These are phyloP conservation scores for Bacidia rubella DNA, from an alignment of 495 filamentous ascomycete species.

Conservation along the genomic window DNA sequence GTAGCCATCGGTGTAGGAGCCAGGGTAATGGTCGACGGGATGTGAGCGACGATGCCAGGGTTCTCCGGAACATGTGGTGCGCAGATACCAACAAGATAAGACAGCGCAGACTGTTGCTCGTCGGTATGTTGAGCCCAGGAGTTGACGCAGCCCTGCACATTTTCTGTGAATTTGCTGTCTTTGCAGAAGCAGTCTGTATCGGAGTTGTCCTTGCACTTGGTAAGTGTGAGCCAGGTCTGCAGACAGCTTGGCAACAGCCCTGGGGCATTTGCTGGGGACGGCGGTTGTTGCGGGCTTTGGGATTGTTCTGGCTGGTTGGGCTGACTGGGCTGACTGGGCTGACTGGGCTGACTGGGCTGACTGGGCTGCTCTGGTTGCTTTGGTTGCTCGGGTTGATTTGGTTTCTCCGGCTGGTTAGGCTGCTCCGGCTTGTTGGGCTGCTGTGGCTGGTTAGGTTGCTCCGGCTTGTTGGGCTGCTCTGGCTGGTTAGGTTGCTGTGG, in stretches of 20 bases:
- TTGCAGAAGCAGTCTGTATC: conserved; percentile 82
- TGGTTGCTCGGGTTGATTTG: conserved; percentile 4
- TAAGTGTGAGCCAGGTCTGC: conserved; percentile 73
- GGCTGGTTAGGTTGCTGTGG: neutral
- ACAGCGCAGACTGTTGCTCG: conserved; percentile 57
- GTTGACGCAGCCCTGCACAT: conserved; percentile 69
- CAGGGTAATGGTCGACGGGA: conserved; percentile 49
- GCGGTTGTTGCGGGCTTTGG: neutral
- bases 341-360: conserved; percentile 11
- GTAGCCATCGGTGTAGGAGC: conserved; percentile 27
- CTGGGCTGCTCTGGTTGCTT: neutral
- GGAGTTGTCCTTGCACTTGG: conserved; percentile 70
- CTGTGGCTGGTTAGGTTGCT: conserved; percentile 9
- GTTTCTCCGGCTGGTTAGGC: neutral
- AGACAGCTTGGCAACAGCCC: conserved; percentile 72
- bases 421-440: neutral
- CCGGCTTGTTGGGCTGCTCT: neutral
- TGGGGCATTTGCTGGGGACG: conserved; percentile 33
- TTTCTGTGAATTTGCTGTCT: conserved; percentile 56
- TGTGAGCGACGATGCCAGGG: conserved; percentile 70
- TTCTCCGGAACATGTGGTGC: conserved; percentile 58
- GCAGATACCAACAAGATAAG: conserved; percentile 88
- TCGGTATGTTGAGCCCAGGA: conserved; percentile 53
- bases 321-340: neutral
- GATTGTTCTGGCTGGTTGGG: neutral